Evolutionary conservation across 2,329 filamentous ascomycete species (phyloP).

Genomic region (Pseudogymnoascus sp.): DNA sequence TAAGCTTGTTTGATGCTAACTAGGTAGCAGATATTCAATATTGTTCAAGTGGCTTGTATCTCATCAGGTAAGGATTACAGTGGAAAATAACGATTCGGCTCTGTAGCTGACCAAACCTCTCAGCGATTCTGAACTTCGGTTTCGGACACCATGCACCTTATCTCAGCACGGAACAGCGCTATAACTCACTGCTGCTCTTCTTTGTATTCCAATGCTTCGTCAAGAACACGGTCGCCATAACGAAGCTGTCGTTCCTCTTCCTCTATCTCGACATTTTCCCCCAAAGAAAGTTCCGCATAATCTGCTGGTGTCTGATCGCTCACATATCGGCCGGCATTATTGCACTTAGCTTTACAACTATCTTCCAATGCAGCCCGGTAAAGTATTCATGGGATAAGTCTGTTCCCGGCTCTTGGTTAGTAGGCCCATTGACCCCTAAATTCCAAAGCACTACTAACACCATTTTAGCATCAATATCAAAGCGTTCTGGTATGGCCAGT

Average conservation of each 20-base stretch:
- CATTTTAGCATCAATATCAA: constrained; percentile 6
- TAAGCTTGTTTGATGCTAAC: constrained; percentile 1
- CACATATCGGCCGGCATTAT: constrained; percentile 7
- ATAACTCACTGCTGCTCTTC: constrained; percentile 13
- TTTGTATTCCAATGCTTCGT: constrained; percentile 4
- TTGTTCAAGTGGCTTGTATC: constrained; percentile 5
- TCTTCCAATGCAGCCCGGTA: constrained; percentile 15
- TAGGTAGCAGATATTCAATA: constrained; percentile 3
- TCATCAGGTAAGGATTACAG: constrained; percentile 6
- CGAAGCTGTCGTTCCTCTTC: constrained; percentile 14
- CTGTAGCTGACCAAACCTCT: background rate
- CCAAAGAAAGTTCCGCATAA: constrained; percentile 10
- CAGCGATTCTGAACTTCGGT: constrained; percentile 13
- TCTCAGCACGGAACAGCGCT: constrained; percentile 10
- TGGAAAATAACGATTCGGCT: background rate
- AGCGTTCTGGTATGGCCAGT: constrained; percentile 8
- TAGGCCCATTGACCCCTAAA: background rate
- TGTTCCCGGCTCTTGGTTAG: constrained; percentile 6
- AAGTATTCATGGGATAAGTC: constrained; percentile 16
- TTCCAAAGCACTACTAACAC: background rate
- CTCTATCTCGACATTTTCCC: constrained; percentile 16
- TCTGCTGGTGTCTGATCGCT: constrained; percentile 10
- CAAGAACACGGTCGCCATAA: constrained; percentile 11
- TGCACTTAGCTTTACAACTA: constrained; percentile 10
- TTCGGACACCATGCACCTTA: constrained; percentile 14